Base-by-base conservation (phyloP, 2,329 filamentous ascomycete genomes). In the Sporothrix dimorphospora region DNA sequence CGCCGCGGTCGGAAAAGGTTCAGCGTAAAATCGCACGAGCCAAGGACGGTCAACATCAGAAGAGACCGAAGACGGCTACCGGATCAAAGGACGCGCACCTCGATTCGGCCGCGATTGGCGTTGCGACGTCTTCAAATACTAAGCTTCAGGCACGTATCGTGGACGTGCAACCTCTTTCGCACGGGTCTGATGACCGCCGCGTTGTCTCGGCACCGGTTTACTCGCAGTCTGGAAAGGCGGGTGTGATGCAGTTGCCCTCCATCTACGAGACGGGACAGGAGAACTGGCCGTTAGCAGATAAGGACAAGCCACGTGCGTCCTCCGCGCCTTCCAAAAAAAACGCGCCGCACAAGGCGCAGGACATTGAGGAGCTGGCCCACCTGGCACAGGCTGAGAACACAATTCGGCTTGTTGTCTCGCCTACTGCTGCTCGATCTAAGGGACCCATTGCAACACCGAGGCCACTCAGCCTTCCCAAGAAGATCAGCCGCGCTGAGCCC, bases 131-230 rank as follows among this genome's bases (percentile, higher is more conserved):
- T 9, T 51, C 71, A 12, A 71, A 71, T 5, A 30, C 59, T n/a
- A 72, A 71, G 34, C 21, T 51, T 9, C 71, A 71, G 16, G 57
- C 53, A 4, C 66, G 65, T 9, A 8, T 71, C 8, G 68, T 69
- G 7, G 70, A 72, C 6, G 61, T 61, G 5, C 67, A 55, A 4
- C 27, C 57, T 6, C 49, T 49, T 16, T 59, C 65, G 3, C 27
- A 34, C 14, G 53, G 49, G 4, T 19, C 63, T 11, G 71, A 76
- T 3, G 83, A 87, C 21, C 82, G 85, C 7, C 83, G 87, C 24
- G 79, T 82, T 40, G 82, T 85, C 4, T 89, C 87, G 12, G 87
- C 86, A 3, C 87, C 87, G 0, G 82, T 81, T 1, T 84, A 86
- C 66, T 80, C 80, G 7, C 81, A 84, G 27, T 79, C 79, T 14